A percentile compares a stretch with the other conserved stretches of the same genome.
These are phyloP conservation scores for Calophaca sinica DNA, from an alignment of 306 rosid species.

Conservation along the genomic window DNA sequence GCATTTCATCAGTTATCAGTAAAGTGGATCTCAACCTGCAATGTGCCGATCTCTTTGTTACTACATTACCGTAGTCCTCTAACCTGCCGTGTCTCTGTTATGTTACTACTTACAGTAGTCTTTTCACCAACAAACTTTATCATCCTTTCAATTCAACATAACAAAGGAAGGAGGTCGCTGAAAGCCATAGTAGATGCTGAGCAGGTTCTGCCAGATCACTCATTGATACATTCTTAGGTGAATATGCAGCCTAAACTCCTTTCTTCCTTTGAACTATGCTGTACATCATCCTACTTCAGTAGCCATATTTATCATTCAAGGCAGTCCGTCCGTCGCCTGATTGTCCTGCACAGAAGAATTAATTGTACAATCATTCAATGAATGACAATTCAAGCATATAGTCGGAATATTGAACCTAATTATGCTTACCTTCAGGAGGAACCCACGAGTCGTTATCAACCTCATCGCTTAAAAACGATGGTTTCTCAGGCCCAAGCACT, in stretches of 20 bases:
- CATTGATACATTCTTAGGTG: not conserved
- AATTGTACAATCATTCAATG: conserved; percentile 29
- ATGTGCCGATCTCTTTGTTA: not conserved
- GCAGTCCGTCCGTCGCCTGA: conserved; percentile 93
- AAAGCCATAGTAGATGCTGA: conserved; percentile 29
- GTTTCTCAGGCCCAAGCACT: conserved; percentile 91
- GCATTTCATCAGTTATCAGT: conserved; percentile 17
- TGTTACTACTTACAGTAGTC: not conserved
- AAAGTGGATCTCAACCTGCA: conserved; percentile 28
- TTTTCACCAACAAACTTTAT: conserved; percentile 17
- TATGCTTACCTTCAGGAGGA: conserved; percentile 83
- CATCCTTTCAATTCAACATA: not conserved
- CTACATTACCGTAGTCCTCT: not conserved
- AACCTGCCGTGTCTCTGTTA: not conserved
- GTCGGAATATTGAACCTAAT: conserved; percentile 25
- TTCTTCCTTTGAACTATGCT: conserved; percentile 15
- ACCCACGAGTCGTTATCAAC: conserved; percentile 77
- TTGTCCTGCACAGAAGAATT: conserved; percentile 74
- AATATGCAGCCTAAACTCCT: conserved; percentile 25
- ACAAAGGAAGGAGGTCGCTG: conserved; percentile 24
- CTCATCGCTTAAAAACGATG: conserved; percentile 66
- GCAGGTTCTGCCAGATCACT: conserved; percentile 22
- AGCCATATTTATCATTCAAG: conserved; percentile 82
- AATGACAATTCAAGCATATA: conserved; percentile 15
- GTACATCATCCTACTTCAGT: conserved; percentile 51